phyloP scores from a whole-genome alignment of 1,284 basidiomycete genomes.

The Sporisorium reilianum region DNA sequence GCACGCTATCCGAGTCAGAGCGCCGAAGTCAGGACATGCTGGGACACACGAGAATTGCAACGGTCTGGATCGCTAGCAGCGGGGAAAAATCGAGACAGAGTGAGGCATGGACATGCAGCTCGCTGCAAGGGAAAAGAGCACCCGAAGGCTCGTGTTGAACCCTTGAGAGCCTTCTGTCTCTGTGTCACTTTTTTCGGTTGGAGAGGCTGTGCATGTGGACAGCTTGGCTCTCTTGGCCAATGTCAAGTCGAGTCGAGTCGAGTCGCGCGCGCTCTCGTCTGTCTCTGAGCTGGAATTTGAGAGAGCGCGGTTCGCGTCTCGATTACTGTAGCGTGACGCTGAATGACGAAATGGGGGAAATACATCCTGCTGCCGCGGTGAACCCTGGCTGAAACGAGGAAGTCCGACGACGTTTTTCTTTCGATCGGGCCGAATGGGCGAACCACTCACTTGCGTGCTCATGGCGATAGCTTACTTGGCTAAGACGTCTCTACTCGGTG shows the following conservation, averaged over 20 bases:
- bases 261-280: neutral
- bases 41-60: neutral
- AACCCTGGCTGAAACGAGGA: constrained; percentile 14
- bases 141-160: constrained; percentile 11
- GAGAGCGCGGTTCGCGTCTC: neutral
- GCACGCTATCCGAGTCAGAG: no score
- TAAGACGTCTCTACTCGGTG: neutral
- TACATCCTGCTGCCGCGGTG: neutral
- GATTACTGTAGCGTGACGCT: neutral
- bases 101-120: constrained; percentile 1
- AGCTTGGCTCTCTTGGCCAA: no score
- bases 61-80: neutral
- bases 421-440: constrained; percentile 10
- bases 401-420: no score
- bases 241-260: no score
- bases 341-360: constrained; percentile 20
- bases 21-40: neutral
- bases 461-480: no score
- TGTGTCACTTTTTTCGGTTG: constrained; percentile 10
- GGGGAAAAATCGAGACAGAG: neutral
- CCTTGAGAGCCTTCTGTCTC: constrained; percentile 13
- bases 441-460: no score
- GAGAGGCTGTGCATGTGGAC: constrained; percentile 12
- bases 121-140: constrained; percentile 4
- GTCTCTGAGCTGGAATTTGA: neutral